Conservation (phyloP, 2,329 filamentous ascomycete species). For the Exophiala lecanii-corni region DNA sequence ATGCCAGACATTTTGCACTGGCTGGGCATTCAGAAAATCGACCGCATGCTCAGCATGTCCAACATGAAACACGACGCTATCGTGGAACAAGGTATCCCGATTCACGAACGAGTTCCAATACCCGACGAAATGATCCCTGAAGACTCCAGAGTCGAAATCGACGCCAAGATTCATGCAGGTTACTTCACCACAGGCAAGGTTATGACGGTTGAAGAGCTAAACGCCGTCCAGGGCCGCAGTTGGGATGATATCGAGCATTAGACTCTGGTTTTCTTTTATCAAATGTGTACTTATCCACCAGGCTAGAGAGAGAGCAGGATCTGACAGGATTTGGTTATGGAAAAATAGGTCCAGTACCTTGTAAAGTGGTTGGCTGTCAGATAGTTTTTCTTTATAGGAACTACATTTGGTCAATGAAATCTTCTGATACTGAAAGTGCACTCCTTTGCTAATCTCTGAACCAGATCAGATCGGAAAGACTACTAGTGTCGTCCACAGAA, state of each 20-base stretch:
- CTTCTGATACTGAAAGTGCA: no score
- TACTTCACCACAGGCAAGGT: slow-evolving; percentile 84
- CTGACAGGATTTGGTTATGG: no score
- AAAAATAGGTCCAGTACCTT: no score
- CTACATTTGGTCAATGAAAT: no score
- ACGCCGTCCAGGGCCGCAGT: slow-evolving; percentile 78
- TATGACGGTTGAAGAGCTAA: slow-evolving; percentile 80
- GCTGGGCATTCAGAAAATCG: slow-evolving; percentile 97
- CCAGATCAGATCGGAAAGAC: no score
- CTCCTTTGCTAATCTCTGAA: no score
- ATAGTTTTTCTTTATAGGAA: no score
- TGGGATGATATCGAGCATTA: slow-evolving; percentile 45
- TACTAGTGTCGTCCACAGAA: no score
- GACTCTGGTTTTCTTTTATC: background rate
- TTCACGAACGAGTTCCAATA: slow-evolving; percentile 83
- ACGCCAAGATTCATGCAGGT: slow-evolving; percentile 93
- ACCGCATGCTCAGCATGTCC: slow-evolving; percentile 97
- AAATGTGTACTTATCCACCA: background rate
- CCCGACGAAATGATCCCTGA: slow-evolving; percentile 91
- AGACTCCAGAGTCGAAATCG: slow-evolving; percentile 96
- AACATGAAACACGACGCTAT: slow-evolving; percentile 60
- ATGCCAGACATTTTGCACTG: slow-evolving; percentile 98
- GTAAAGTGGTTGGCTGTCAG: no score
- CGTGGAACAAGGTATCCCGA: slow-evolving; percentile 57
- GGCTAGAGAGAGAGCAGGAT: no score